Base-by-base conservation (phyloP, 148 eudicot genomes). In the Chenopodium quinoa region DNA sequence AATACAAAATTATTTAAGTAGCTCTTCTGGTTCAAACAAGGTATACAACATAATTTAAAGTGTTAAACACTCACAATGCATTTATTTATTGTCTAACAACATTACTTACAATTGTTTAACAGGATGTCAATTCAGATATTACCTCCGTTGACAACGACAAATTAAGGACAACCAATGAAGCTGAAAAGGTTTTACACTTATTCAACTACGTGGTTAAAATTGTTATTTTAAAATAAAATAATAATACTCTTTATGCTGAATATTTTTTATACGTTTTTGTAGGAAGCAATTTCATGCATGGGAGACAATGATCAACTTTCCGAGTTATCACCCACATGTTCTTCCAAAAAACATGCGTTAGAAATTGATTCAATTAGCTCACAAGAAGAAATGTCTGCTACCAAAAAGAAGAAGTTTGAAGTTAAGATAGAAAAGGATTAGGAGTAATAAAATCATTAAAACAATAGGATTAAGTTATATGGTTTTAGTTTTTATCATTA, bases 371-470 rank as follows among this genome's bases (percentile, higher is more conserved):
- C 40, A 29, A 29, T 16, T 29, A 8, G 0, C 48, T 3, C 9
- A 5, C 48, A 3, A 46, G 48, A 5, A 5, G 37, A 68, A 3
- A 9, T 68, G 40, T 68, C 71, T 31, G 11, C 71, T 29, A 68
- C 71, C 19, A 68, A 68, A 46, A 46, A 46, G 71, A 68, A 68
- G 71, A 68, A 68, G 14, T 3, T 27, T 11, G 11, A 68, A 27
- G 19, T 68, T 19, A 68, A 68, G 71, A 31, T 68, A 29, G 71
- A 68, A 14, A 68, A 68, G 71, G 71, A 68, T 68, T 40, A 9
- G 19, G 16, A 68, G 2, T 68, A 8, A 68, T 46, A 46, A 31
- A 31, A 31, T 31, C 31, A 31, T 31, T 31, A 1, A 31, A 31
- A 31, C 31, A 31, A 31, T 31, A 31, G 31, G 1, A 31, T 1